Evolutionary conservation across 441 rosid species (phyloP).

Genomic region (Biscutella laevigata): DNA sequence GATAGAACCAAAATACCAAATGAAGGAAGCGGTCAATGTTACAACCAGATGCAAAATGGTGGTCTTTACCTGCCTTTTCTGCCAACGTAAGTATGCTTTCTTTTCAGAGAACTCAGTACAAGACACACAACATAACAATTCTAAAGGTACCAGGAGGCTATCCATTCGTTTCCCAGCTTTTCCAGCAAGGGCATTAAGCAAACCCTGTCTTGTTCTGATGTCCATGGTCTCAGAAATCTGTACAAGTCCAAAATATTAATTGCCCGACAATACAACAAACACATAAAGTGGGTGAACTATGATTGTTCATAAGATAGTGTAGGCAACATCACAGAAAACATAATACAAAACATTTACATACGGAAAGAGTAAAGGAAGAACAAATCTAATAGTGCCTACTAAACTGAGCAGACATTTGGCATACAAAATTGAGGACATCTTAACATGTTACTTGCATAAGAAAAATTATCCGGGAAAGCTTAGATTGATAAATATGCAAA

Average conservation of each 20-base stretch:
- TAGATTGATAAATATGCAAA: background rate
- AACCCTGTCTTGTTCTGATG: conserved; percentile 86
- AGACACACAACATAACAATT: conserved; percentile 79
- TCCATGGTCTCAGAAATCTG: conserved; percentile 98
- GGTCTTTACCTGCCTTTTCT: conserved; percentile 91
- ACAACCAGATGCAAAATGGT: conserved; percentile 18
- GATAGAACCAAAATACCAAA: conserved; percentile 15
- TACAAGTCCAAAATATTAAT: conserved; percentile 19
- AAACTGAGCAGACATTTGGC: conserved; percentile 1
- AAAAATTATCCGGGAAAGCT: background rate
- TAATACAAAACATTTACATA: conserved; percentile 1
- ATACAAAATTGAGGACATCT: background rate
- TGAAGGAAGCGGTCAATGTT: conserved; percentile 9
- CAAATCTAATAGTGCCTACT: background rate
- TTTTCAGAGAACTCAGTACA: conserved; percentile 95
- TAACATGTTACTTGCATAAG: conserved; percentile 3
- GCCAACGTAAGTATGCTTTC: conserved; percentile 95
- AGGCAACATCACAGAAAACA: conserved; percentile 9
- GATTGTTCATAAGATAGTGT: background rate
- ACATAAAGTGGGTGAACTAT: background rate
- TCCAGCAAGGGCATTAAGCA: conserved; percentile 82
- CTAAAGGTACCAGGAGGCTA: conserved; percentile 77
- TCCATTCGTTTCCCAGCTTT: conserved; percentile 97
- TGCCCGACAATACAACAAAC: conserved; percentile 10
- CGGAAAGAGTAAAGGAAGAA: background rate